Base-by-base conservation (phyloP, 345 rosid species). In the Gossypium longicalyx region DNA sequence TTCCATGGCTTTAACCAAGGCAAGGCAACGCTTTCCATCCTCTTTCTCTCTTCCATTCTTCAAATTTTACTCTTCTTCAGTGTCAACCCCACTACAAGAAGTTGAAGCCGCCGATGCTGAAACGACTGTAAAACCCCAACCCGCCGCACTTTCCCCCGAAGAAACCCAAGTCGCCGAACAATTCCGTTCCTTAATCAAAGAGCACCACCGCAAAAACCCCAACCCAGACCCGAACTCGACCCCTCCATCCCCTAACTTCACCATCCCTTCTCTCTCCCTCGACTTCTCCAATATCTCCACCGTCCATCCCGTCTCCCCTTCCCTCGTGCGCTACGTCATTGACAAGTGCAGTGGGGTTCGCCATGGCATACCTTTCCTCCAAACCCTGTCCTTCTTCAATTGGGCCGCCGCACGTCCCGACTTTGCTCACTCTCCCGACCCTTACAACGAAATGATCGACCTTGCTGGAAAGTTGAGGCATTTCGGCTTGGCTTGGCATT, bases 401-500 rank as follows among this genome's bases (percentile, higher is more conserved):
- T 95, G 97, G 97, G 91, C 88, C 38, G 79, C 88, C 3, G 54
- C 86, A 48, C 86, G 68, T 23, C 81, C 77, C 71, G 82, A 60
- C 0, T 85, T 79, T 65, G 69, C 77, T 16, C 85, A 82, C 20
- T 77, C 90, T 1, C 82, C 93, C 1, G 93, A 78, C 22, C 87
- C 90, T 19, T 91, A 91, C 93, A 86, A 91, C 83, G 93, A 91
- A 79, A 90, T 95, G 94, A 77, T 93, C 83, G 87, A 84, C 68
- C 91, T 93, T 16, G 79, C 94, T 0, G 99, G 99, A 23, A 95
- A 95, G 84, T 86, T 89, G 19, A 76, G 93, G 76, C 86, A 82
- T 12, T 95, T 95, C 80, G 92, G 87, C 79, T 61, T 90, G 23
- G 92, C 92, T 70, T 95, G 99, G 99, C 82, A 83, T 49, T 70